Base-by-base conservation (phyloP, 179 eudicot genomes). In the Camellia oleifera region DNA sequence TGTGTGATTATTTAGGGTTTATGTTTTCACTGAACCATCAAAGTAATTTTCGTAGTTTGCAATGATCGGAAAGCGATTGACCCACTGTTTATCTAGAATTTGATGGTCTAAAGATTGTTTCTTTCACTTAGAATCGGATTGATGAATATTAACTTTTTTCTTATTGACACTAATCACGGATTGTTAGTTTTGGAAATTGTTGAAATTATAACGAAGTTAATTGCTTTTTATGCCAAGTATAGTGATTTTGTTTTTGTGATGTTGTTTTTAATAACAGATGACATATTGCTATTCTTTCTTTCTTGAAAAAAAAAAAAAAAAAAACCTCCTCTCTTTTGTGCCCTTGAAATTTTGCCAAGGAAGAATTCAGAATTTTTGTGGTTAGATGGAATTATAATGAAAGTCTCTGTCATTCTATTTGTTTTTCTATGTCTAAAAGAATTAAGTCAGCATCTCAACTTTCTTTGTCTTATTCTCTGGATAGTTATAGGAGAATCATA, bases 11-110 rank as follows among this genome's bases (percentile, higher is more conserved):
- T 52, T 53, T 53, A 52, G n/a, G 60, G 62, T 32, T 53, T 52
- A 20, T 23, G 3, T 69, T 69, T 44, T 72, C 53, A 52, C 76
- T 53, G 42, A 32, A 72, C n/a, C 76, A 53, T 72, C 76, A n/a
- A 23, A 53, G 45, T 53, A 13, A 52, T 20, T 4, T 72, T 50
- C 48, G 2, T 20, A 20, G 75, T 72, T 32, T 32, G 40, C 40
- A 32, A 32, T 32, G 40, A 32, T 32, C 40, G 40, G 40, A 32
- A 32, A 32, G 40, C 40, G 40, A 32, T 32, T 32, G 40, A 32
- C 40, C 40, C 40, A 32, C 40, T 32, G 40, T 14, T 71, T 71
- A 48, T 48, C 57, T 10, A 0, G 23, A 17, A 4, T 71, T 50
- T 7, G 26, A 50, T 71, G 57, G 75, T n/a, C 23, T 50, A 50